Percentiles rank a stretch among this genome's conserved stretches.
Conservation (phyloP, 2,329 filamentous ascomycete species). For the Acephala macrosclerotiorum region DNA sequence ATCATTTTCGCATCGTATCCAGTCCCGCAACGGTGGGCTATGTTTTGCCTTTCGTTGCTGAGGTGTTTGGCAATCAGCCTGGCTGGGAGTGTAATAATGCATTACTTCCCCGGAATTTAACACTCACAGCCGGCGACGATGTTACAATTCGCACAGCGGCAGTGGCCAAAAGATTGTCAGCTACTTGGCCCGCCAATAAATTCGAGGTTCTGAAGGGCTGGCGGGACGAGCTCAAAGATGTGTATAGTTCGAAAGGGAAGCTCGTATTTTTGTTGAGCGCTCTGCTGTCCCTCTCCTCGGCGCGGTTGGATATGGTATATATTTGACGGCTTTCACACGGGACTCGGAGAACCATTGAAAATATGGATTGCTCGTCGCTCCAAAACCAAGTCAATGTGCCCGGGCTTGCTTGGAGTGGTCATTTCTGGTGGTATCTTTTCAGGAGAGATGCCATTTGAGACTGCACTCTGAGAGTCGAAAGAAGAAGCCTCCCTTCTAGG, state of each 20-base stretch:
- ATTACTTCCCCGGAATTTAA: background rate
- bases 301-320: background rate
- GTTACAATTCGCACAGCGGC: no score
- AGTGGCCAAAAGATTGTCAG: background rate
- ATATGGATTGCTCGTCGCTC: background rate
- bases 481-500: background rate
- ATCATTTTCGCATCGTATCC: background rate
- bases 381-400: background rate
- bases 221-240: background rate
- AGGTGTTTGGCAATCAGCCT: background rate
- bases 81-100: background rate
- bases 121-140: background rate
- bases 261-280: background rate
- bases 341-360: background rate
- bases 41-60: background rate
- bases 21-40: background rate
- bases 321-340: background rate
- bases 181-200: background rate
- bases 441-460: background rate
- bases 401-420: background rate
- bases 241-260: background rate
- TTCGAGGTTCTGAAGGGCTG: background rate
- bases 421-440: background rate
- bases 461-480: background rate
- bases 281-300: background rate